These are phyloP conservation scores for Talaromyces sp. DNA, from an alignment of 2,329 filamentous ascomycete species.

Conservation along the genomic window DNA sequence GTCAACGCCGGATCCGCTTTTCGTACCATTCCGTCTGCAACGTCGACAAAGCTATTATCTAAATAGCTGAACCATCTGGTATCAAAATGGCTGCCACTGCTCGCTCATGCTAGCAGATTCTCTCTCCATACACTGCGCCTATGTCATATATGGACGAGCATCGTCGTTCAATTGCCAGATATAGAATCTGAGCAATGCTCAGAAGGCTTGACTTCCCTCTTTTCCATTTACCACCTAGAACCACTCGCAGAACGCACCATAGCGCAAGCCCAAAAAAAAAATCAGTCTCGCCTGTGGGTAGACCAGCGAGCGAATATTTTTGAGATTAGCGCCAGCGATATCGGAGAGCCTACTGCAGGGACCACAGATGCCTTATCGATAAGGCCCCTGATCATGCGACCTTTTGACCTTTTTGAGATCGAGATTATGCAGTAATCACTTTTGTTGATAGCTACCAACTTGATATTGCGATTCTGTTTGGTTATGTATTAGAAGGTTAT, in stretches of 20 bases:
- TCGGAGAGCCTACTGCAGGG: conserved; percentile 6
- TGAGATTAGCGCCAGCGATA: neutral
- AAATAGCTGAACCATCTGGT: neutral
- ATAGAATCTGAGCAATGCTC: neutral
- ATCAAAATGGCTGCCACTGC: neutral
- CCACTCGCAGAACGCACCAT: too few relatives aligned
- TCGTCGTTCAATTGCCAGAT: too few relatives aligned
- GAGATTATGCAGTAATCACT: neutral
- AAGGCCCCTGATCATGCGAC: neutral
- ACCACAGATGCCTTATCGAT: neutral
- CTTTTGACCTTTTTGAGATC: neutral
- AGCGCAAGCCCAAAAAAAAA: neutral
- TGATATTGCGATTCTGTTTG: neutral
- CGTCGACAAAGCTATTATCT: neutral
- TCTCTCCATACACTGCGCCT: neutral
- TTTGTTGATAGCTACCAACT: neutral
- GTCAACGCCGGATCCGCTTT: neutral
- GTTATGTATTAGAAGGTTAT: neutral
- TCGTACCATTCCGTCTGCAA: neutral
- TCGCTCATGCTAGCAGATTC: neutral
- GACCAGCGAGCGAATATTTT: neutral
- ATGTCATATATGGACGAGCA: too few relatives aligned
- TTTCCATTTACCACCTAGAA: neutral
- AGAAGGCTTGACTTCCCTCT: neutral
- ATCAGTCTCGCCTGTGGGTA: neutral